Evolutionary conservation across 805 yeast species (phyloP), one percentile per base, ranked within the genome.

Genomic region (Sugiyamaella qingdaonensis): DNA sequence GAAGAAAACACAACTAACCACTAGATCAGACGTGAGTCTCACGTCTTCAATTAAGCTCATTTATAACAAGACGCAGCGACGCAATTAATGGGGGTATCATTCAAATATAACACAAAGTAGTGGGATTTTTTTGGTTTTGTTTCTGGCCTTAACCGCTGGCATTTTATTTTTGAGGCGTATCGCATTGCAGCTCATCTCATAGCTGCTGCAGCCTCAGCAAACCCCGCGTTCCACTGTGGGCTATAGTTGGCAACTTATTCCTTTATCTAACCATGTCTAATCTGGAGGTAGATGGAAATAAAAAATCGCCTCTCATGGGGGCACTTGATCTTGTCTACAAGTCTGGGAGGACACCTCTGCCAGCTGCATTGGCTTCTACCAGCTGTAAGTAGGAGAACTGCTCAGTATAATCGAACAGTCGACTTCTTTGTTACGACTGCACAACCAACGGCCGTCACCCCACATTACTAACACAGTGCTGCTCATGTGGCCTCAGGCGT

Each of bases 291-390:
- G 18, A 13, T 16, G 39, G 18, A n/a, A 34, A 4, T 13, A 34
- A 34, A 34, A 34, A 16, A 14, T 39, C 43, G 4, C 43, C 43
- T 4, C 43, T 39, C 5, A 16, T 16, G 24, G 21, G 34, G 32
- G 45, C 29, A 11, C 46, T 36, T 32, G 49, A 52, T n/a, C 7
- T 34, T 13, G 21, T 52, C 16, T 44, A 56, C 45, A 49, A 37
- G 4, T 53, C 62, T 10, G 54, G 57, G 10, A 51, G 60, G 34
- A 59, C 63, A 2, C 64, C 64, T 18, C 51, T 59, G 14, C 64
- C 64, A 5, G 64, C 64, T 5, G 61, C 57, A 2, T 11, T 53
- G 39, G 61, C 62, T 1, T 51, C 64, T 5, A 53, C 44, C 5
- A 49, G 58, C 7, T 54, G 64, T 61, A 49, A 32, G 64, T 53